Conservation (phyloP, 2,329 filamentous ascomycete genomes). For the Xylariaceae sp. region DNA sequence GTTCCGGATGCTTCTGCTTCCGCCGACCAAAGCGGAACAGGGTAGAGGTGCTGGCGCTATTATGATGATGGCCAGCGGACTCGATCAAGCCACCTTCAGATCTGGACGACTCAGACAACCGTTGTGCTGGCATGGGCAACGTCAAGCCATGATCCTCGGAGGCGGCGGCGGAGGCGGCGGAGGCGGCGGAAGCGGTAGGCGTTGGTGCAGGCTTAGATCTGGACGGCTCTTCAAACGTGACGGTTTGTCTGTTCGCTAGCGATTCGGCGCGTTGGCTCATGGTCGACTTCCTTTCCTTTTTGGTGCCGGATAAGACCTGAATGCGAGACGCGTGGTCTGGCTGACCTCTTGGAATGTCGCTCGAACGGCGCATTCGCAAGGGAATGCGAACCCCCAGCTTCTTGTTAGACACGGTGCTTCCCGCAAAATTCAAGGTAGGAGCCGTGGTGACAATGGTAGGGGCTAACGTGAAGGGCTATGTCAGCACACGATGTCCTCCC, state of each 20-base stretch:
- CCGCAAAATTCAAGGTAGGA: slow-evolving; percentile 62
- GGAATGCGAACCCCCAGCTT: slow-evolving; percentile 51
- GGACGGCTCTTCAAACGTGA: slow-evolving; percentile 59
- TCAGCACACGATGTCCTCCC: slow-evolving; percentile 19
- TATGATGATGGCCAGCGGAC: slow-evolving; percentile 53
- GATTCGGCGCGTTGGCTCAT: slow-evolving; percentile 36
- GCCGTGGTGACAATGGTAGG: slow-evolving; percentile 86
- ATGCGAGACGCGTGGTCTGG: slow-evolving; percentile 24
- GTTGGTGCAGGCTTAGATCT: slow-evolving; percentile 29
- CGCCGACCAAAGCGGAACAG: slow-evolving; percentile 80
- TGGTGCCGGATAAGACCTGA: slow-evolving; percentile 23
- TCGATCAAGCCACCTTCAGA: slow-evolving; percentile 81
- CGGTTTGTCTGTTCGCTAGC: slow-evolving; percentile 40
- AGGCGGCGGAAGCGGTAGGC: slow-evolving; percentile 52
- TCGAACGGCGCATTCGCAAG: slow-evolving; percentile 50
- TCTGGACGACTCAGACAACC: slow-evolving; percentile 80
- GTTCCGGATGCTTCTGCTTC: slow-evolving; percentile 67
- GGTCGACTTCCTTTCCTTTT: slow-evolving; percentile 42
- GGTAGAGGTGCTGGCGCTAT: slow-evolving; percentile 60
- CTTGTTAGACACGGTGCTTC: slow-evolving; percentile 49
- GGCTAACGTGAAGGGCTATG: slow-evolving; percentile 40
- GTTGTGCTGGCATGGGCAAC: slow-evolving; percentile 59
- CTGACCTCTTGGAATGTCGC: slow-evolving; percentile 43
- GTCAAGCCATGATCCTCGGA: slow-evolving; percentile 58
- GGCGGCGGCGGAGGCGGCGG: slow-evolving; percentile 59